A percentile compares a stretch with the other conserved stretches of the same genome.
Evolutionary conservation across 371 early-diverging fungal species (phyloP).

Genomic region (Lichtheimia ramosa): DNA sequence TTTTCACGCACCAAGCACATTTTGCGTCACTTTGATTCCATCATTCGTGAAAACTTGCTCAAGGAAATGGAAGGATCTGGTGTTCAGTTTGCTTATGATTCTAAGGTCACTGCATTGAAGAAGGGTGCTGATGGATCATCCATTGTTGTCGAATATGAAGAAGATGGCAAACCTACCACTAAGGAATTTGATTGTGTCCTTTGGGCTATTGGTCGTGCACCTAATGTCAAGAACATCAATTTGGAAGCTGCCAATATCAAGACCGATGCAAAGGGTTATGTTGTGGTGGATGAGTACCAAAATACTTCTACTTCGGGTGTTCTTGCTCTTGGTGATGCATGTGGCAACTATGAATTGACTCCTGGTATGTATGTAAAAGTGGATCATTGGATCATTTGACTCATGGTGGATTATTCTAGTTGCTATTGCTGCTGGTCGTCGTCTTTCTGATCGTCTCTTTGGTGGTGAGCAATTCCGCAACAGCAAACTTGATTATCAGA

Average conservation of each 20-base stretch:
- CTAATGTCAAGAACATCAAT: constrained; percentile 71
- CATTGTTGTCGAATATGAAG: constrained; percentile 48
- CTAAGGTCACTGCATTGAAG: constrained; percentile 50
- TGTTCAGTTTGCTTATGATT: constrained; percentile 73
- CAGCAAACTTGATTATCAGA: constrained; percentile 83
- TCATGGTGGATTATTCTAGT: constrained; percentile 31
- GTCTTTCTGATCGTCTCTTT: constrained; percentile 90
- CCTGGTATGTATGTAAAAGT: constrained; percentile 56
- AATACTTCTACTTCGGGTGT: constrained; percentile 74
- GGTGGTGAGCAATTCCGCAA: constrained; percentile 68
- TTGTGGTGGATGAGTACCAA: constrained; percentile 87
- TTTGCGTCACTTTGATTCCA: constrained; percentile 88
- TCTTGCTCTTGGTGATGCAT: constrained; percentile 94
- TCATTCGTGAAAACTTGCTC: constrained; percentile 83
- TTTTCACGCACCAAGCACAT: constrained; percentile 86
- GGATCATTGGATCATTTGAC: neutral
- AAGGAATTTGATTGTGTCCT: constrained; percentile 69
- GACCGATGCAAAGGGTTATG: constrained; percentile 65
- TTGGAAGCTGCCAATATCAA: constrained; percentile 68
- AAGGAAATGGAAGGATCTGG: constrained; percentile 75
- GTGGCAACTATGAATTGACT: constrained; percentile 91
- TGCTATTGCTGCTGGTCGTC: constrained; percentile 94
- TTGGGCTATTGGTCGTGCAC: constrained; percentile 89
- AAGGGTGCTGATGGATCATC: constrained; percentile 25
- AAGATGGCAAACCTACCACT: constrained; percentile 35